phyloP scores from a whole-genome alignment of 2,329 filamentous ascomycete species.

The Clonostachys sp. region DNA sequence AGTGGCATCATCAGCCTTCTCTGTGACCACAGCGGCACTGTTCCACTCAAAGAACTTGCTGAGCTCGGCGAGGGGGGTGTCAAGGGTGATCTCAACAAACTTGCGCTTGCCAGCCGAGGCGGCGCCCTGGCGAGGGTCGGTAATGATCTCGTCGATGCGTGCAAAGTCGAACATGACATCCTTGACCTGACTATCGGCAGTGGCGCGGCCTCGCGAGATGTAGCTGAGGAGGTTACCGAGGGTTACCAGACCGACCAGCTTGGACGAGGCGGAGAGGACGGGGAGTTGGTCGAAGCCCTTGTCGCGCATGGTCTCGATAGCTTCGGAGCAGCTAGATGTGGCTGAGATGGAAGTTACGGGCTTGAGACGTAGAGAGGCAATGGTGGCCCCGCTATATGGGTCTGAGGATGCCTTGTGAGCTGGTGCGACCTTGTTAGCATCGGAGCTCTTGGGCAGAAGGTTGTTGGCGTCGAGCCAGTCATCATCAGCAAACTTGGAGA shows the following conservation, averaged over 20 bases:
- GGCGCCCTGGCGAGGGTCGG: slow-evolving; percentile 70
- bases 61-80: slow-evolving; percentile 78
- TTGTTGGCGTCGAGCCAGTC: slow-evolving; percentile 98
- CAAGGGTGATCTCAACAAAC: slow-evolving; percentile 91
- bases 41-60: slow-evolving; percentile 99
- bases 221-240: slow-evolving; percentile 91
- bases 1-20: slow-evolving; percentile 54
- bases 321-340: slow-evolving; percentile 71
- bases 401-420: slow-evolving; percentile 37
- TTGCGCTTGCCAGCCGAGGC: slow-evolving; percentile 46
- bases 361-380: slow-evolving; percentile 81
- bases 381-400: slow-evolving; percentile 72
- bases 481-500: slow-evolving; percentile 97
- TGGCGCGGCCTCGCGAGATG: slow-evolving; percentile 79
- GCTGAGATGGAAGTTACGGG: slow-evolving; percentile 82
- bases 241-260: slow-evolving; percentile 87
- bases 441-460: slow-evolving; percentile 60
- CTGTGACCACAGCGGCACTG: slow-evolving; percentile 89
- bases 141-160: slow-evolving; percentile 81
- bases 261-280: slow-evolving; percentile 63
- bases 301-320: slow-evolving; percentile 97
- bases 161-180: slow-evolving; percentile 97
- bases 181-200: slow-evolving; percentile 66
- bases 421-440: slow-evolving; percentile 21
- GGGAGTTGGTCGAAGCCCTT: slow-evolving; percentile 97